phyloP scores from a whole-genome alignment of 208 protist genomes.

The Porcisia hertigi region DNA sequence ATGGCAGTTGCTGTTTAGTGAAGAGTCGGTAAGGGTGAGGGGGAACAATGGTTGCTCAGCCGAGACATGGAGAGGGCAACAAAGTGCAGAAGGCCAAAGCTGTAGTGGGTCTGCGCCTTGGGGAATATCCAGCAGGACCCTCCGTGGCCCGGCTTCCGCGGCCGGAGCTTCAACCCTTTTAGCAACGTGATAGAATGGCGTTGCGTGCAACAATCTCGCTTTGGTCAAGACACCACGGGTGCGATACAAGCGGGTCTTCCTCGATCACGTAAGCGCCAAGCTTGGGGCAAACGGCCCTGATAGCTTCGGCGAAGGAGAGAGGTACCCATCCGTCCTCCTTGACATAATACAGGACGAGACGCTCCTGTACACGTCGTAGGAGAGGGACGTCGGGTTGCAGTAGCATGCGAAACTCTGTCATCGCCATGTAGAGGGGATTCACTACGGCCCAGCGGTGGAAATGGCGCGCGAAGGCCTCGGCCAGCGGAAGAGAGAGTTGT shows the following conservation, averaged over 20 bases:
- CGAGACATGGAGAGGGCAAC: neutral
- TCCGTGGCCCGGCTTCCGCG: no score
- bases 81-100: neutral
- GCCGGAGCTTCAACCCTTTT: neutral
- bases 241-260: slow-evolving; percentile 39
- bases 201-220: slow-evolving; percentile 49
- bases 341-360: slow-evolving; percentile 78
- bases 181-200: slow-evolving; percentile 44
- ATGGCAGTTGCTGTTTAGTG: neutral
- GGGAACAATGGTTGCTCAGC: neutral
- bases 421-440: slow-evolving; percentile 61
- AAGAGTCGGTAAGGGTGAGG: neutral
- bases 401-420: slow-evolving; percentile 61
- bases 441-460: slow-evolving; percentile 29
- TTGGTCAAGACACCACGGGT: slow-evolving; percentile 73
- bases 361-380: slow-evolving; percentile 41
- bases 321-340: slow-evolving; percentile 61
- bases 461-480: slow-evolving; percentile 28
- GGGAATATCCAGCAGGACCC: neutral
- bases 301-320: slow-evolving; percentile 43
- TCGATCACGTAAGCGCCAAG: slow-evolving; percentile 55
- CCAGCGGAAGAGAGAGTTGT: slow-evolving; percentile 15
- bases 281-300: slow-evolving; percentile 36
- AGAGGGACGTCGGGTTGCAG: slow-evolving; percentile 49
- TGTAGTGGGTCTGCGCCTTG: neutral